phyloP scores from a whole-genome alignment of 129 eudicot genomes.

The Scalesia atractyloides region DNA sequence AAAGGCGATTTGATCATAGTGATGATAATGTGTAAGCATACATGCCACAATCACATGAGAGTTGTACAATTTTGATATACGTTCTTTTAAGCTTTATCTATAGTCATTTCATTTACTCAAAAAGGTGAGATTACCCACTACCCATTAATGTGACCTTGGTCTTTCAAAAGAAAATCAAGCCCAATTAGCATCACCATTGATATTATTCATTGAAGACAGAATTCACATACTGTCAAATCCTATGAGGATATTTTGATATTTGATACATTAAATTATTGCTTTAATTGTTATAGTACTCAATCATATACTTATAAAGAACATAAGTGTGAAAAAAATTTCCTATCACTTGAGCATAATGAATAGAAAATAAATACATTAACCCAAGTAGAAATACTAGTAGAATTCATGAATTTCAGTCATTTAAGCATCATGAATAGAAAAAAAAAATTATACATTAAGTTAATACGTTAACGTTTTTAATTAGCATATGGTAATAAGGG shows the following conservation, averaged over 20 bases:
- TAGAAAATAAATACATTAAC: too few species aligned
- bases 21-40: slow-evolving; percentile 30
- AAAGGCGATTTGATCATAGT: slow-evolving; percentile 15
- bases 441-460: slow-evolving; percentile 20
- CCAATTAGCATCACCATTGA: slow-evolving; percentile 12
- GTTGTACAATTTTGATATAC: slow-evolving; percentile 26
- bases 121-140: slow-evolving; percentile 30
- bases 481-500: neutral
- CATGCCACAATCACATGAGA: slow-evolving; percentile 32
- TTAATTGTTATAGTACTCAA: neutral
- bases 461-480: neutral
- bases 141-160: slow-evolving; percentile 18
- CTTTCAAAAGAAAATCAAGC: slow-evolving; percentile 19
- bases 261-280: slow-evolving; percentile 20
- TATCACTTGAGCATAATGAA: too few species aligned
- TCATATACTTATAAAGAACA: neutral
- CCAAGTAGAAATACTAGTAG: too few species aligned
- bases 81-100: slow-evolving; percentile 25
- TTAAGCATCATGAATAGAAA: neutral
- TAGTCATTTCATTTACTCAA: slow-evolving; percentile 22
- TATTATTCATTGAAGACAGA: slow-evolving; percentile 21
- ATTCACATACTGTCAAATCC: slow-evolving; percentile 18
- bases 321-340: neutral
- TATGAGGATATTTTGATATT: neutral
- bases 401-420: neutral